phyloP scores from a whole-genome alignment of 2,329 filamentous ascomycete species.

The Diplodia intermedia region DNA sequence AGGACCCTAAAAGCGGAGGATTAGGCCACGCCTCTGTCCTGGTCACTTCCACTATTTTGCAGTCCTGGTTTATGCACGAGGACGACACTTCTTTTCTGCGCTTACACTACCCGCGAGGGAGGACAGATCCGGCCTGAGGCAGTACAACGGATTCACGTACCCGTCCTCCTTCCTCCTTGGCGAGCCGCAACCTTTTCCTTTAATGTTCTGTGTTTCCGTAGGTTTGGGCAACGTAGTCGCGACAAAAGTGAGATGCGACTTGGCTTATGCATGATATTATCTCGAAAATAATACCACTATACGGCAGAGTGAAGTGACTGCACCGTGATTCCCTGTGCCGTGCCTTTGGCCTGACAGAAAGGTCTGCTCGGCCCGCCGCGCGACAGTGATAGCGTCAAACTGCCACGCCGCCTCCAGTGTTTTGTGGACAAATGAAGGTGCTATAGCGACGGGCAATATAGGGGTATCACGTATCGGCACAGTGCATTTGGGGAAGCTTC shows the following conservation, averaged over 20 bases:
- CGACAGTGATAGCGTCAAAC: conserved; percentile 19
- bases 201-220: conserved; percentile 30
- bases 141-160: conserved; percentile 24
- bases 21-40: conserved; percentile 31
- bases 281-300: conserved; percentile 28
- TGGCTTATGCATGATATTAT: conserved; percentile 31
- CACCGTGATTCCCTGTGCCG: not conserved
- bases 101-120: conserved; percentile 26
- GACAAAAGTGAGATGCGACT: conserved; percentile 30
- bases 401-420: conserved; percentile 10
- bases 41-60: conserved; percentile 28
- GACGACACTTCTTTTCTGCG: conserved; percentile 29
- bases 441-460: conserved; percentile 18
- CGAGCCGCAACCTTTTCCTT: conserved; percentile 30
- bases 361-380: not conserved
- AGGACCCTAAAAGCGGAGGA: conserved; percentile 28
- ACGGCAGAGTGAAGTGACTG: conserved; percentile 1
- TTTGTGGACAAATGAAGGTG: not conserved
- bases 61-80: conserved; percentile 31
- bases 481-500: conserved; percentile 19
- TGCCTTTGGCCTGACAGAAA: not conserved
- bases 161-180: conserved; percentile 14
- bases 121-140: conserved; percentile 27
- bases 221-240: conserved; percentile 31
- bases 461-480: conserved; percentile 14